Percentiles rank a stretch among this genome's conserved stretches.
Evolutionary conservation across 2,329 filamentous ascomycete genomes (phyloP).

Genomic region (Apiospora koreana): DNA sequence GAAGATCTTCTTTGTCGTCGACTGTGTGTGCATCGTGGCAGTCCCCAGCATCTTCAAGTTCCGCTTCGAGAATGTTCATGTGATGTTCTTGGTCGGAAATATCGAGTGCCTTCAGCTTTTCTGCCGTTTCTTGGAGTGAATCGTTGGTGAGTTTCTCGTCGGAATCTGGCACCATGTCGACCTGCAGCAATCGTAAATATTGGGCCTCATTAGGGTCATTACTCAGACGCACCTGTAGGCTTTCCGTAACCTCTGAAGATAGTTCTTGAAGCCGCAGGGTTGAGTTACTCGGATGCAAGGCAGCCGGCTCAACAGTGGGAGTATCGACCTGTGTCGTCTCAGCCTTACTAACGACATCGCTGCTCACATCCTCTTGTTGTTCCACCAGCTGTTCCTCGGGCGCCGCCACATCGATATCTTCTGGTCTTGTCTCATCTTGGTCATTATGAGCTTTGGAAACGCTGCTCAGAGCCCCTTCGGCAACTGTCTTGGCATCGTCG

Average conservation of each 20-base stretch:
- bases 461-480: slow-evolving; percentile 9
- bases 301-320: background rate
- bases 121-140: slow-evolving; percentile 13
- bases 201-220: background rate
- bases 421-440: slow-evolving; percentile 34
- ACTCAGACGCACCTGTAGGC: background rate
- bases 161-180: background rate
- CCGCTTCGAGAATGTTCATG: slow-evolving; percentile 37
- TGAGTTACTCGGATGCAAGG: background rate
- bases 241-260: too few species aligned
- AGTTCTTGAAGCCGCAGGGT: background rate
- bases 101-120: slow-evolving; percentile 26
- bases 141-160: slow-evolving; percentile 11
- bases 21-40: slow-evolving; percentile 27
- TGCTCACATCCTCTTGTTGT: slow-evolving; percentile 22
- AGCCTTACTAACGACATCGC: slow-evolving; percentile 14
- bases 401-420: slow-evolving; percentile 53
- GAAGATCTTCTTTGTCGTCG: slow-evolving; percentile 19
- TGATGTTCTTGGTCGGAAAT: slow-evolving; percentile 36
- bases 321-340: slow-evolving; percentile 17
- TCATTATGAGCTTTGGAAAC: slow-evolving; percentile 17
- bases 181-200: background rate
- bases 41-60: slow-evolving; percentile 37
- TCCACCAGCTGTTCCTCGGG: slow-evolving; percentile 40
- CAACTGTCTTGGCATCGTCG: slow-evolving; percentile 8